A percentile compares a stretch with the other conserved stretches of the same genome.
Evolutionary conservation across 1,139 yeast species (phyloP).

Genomic region (Pichia sp.): DNA sequence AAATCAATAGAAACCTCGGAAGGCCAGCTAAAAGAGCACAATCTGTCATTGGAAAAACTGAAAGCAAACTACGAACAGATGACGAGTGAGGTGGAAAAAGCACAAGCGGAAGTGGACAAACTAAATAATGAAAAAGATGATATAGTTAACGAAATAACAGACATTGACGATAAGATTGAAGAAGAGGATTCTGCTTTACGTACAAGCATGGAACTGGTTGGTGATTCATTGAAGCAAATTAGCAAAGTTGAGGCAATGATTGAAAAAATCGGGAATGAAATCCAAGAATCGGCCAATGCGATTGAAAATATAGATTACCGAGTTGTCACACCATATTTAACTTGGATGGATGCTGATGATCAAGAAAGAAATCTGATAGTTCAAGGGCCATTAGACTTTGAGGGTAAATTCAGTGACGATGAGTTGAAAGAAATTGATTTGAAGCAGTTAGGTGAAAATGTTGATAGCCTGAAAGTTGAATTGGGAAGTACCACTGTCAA

Average conservation of each 20-base stretch:
- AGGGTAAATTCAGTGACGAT: slow-evolving; percentile 31
- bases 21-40: slow-evolving; percentile 2
- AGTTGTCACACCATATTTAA: slow-evolving; percentile 47
- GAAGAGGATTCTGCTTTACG: slow-evolving; percentile 41
- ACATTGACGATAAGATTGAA: slow-evolving; percentile 36
- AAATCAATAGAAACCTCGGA: slow-evolving; percentile 1
- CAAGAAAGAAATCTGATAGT: slow-evolving; percentile 17
- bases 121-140: slow-evolving; percentile 54
- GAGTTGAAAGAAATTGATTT: slow-evolving; percentile 51
- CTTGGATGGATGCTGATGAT: slow-evolving; percentile 41
- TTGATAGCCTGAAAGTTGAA: slow-evolving; percentile 52
- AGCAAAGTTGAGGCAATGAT: slow-evolving; percentile 55
- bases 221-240: slow-evolving; percentile 37
- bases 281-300: slow-evolving; percentile 6
- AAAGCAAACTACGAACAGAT: slow-evolving; percentile 53
- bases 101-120: slow-evolving; percentile 52
- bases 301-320: slow-evolving; percentile 34
- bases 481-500: slow-evolving; percentile 62
- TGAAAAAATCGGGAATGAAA: slow-evolving; percentile 3
- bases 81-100: slow-evolving; percentile 60
- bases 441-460: slow-evolving; percentile 47
- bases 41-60: neutral
- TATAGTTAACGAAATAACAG: slow-evolving; percentile 50
- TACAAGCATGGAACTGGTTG: slow-evolving; percentile 35
- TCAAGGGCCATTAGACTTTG: slow-evolving; percentile 15